phyloP scores from a whole-genome alignment of 768 basidiomycete genomes.

The Hortiboletus flavorubellus region DNA sequence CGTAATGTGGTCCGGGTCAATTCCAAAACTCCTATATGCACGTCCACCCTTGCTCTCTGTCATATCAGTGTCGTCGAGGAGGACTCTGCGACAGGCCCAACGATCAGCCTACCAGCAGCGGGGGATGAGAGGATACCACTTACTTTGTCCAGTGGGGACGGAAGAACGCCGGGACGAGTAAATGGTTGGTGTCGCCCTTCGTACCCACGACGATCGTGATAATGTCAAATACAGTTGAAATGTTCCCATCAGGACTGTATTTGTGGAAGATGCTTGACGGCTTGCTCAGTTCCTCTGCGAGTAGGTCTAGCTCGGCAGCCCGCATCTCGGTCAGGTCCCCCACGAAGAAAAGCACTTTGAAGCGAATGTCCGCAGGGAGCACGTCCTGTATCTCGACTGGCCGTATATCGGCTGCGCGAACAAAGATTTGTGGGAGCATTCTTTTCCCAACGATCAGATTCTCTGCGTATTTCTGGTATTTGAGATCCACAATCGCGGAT shows the following conservation, averaged over 20 bases:
- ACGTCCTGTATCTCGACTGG: slow-evolving; percentile 39
- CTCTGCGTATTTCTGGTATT: slow-evolving; percentile 27
- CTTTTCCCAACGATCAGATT: slow-evolving; percentile 34
- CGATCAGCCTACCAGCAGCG: too few relatives aligned
- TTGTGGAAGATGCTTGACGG: slow-evolving; percentile 24
- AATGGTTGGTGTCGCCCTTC: slow-evolving; percentile 32
- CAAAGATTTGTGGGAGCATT: slow-evolving; percentile 32
- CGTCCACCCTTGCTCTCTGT: slow-evolving; percentile 29
- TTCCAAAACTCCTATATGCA: slow-evolving; percentile 31
- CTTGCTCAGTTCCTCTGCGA: slow-evolving; percentile 20
- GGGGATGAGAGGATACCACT: neutral
- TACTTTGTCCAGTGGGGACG: too few relatives aligned
- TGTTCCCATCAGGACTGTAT: slow-evolving; percentile 17
- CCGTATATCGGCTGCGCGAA: slow-evolving; percentile 12
- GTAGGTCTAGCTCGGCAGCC: slow-evolving; percentile 15
- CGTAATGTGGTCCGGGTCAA: slow-evolving; percentile 26
- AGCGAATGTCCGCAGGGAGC: slow-evolving; percentile 33
- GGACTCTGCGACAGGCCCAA: slow-evolving; percentile 21
- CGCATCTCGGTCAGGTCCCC: slow-evolving; percentile 24
- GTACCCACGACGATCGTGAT: slow-evolving; percentile 21
- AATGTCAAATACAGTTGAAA: slow-evolving; percentile 29
- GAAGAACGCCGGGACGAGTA: slow-evolving; percentile 26
- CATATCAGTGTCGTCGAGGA: slow-evolving; percentile 33
- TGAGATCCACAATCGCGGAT: slow-evolving; percentile 31
- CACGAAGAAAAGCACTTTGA: slow-evolving; percentile 35